Evolutionary conservation across 1,284 basidiomycete genomes (phyloP), one percentile per base, ranked within the genome.

Genomic region (Erythrobasidium hasegawianum): DNA sequence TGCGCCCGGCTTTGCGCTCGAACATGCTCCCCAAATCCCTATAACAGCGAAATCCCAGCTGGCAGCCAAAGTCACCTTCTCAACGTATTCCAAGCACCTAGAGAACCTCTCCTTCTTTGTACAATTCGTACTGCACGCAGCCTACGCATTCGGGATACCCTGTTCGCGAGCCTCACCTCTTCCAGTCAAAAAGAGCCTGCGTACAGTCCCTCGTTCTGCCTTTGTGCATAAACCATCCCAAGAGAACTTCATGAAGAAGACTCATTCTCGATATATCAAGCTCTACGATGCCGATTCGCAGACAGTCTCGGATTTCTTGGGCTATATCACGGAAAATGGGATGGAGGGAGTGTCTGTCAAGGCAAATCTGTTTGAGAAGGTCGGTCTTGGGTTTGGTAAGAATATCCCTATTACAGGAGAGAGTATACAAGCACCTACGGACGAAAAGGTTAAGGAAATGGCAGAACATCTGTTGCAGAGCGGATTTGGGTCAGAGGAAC

Each of bases 221-320:
- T 97, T 97, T 77, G 87, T 86, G 8, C 88, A 95, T 79, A 98
- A 98, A 77, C 97, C 96, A 79, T 82, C 84, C 18, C 93, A 97
- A 79, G 93, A 98, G 80, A 97, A 97, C 80, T 98, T 97, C 77
- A 87, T 92, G 78, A 80, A 90, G 33, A 83, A 81, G 73, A 87
- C 88, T 61, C 88, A 95, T 76, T 88, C 87, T 73, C 83, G 94
- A 14, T 83, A 83, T 22, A 86, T 98, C 80, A 94, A 94, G 79
- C 87, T 93, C 0, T 97, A 84, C 82, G 94, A 98, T 77, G 85
- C 92, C 9, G 83, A 93, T 73, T 81, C 84, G 1, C 84, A 87
- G 70, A 86, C 90, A 1, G 82, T 98, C 5, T 85, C 90, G 56
- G 81, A 86, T 61, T 95, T 88, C 89, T 79, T 93, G 58, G 81